Evolutionary conservation across 2,329 filamentous ascomycete species (phyloP).

Genomic region (Hypoxylon sp.): DNA sequence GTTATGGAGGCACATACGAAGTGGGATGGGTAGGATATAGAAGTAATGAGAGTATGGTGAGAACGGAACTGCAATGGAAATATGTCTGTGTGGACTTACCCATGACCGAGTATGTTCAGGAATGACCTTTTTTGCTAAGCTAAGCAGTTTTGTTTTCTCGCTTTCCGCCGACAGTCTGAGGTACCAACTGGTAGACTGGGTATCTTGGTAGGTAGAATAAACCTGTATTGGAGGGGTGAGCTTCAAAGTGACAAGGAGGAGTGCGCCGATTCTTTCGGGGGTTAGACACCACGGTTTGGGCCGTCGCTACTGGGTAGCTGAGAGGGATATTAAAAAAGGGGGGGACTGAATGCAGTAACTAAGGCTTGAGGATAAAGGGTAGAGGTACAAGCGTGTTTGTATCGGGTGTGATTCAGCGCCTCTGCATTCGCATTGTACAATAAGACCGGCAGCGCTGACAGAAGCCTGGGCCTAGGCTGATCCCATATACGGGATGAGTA

Average conservation of each 20-base stretch:
- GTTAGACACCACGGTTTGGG: constrained; percentile 26
- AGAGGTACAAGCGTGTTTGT: constrained; percentile 38
- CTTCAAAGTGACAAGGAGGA: constrained; percentile 49
- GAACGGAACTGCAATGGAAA: constrained; percentile 26
- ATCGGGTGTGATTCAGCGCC: constrained; percentile 41
- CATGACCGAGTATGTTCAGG: constrained; percentile 45
- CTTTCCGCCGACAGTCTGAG: constrained; percentile 45
- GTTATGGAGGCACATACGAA: constrained; percentile 35
- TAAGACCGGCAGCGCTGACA: constrained; percentile 30
- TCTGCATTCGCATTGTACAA: constrained; percentile 38
- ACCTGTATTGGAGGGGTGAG: constrained; percentile 50
- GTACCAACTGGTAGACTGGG: constrained; percentile 40
- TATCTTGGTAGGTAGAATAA: constrained; percentile 40
- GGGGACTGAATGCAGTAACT: constrained; percentile 29
- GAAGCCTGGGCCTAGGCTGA: constrained; percentile 27
- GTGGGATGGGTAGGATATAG: constrained; percentile 36
- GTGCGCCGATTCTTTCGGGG: constrained; percentile 41
- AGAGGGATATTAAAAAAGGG: constrained; percentile 36
- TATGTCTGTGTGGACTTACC: constrained; percentile 47
- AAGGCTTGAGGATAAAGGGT: constrained; percentile 27
- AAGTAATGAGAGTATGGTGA: constrained; percentile 22
- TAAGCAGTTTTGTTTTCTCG: constrained; percentile 46
- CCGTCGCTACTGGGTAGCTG: constrained; percentile 32
- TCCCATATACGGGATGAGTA: constrained; percentile 29
- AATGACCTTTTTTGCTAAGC: constrained; percentile 45